Conservation (phyloP, 768 basidiomycete genomes). For the Mycena alexandri region DNA sequence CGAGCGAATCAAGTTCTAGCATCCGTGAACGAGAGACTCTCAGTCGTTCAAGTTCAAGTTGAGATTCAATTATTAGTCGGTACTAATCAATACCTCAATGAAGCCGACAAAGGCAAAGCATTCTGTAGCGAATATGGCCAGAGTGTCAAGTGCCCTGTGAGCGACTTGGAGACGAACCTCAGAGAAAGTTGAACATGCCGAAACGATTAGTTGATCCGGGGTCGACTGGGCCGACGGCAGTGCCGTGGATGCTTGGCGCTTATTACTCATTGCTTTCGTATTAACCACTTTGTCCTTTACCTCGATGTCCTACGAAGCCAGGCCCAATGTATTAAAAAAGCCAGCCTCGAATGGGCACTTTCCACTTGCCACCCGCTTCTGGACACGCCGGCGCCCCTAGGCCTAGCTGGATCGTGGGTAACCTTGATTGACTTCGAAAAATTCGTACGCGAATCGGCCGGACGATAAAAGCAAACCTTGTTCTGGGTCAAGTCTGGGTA, state of each 20-base stretch:
- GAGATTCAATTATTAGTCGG: no score
- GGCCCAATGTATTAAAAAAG: background rate
- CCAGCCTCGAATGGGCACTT: background rate
- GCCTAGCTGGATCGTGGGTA: background rate
- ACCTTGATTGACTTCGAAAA: constrained; percentile 26
- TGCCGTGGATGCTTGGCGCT: constrained; percentile 18
- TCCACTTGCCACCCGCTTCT: background rate
- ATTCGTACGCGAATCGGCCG: constrained; percentile 11
- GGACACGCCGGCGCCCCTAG: constrained; percentile 4
- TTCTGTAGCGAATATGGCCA: no score
- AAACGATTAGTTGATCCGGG: constrained; percentile 1
- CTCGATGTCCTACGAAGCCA: background rate
- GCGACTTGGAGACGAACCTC: no score
- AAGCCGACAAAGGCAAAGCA: no score
- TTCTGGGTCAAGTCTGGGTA: no score
- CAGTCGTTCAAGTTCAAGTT: no score
- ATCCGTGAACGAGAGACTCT: no score
- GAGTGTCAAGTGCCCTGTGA: no score
- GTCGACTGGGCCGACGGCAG: background rate
- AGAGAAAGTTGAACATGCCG: constrained; percentile 19
- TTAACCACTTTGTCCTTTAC: constrained; percentile 12
- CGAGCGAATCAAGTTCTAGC: no score
- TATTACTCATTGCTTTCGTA: background rate
- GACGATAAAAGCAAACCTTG: constrained; percentile 29
- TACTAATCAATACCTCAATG: no score